phyloP scores from a whole-genome alignment of 78 protist genomes.

The Mantamonas sphyraenae region DNA sequence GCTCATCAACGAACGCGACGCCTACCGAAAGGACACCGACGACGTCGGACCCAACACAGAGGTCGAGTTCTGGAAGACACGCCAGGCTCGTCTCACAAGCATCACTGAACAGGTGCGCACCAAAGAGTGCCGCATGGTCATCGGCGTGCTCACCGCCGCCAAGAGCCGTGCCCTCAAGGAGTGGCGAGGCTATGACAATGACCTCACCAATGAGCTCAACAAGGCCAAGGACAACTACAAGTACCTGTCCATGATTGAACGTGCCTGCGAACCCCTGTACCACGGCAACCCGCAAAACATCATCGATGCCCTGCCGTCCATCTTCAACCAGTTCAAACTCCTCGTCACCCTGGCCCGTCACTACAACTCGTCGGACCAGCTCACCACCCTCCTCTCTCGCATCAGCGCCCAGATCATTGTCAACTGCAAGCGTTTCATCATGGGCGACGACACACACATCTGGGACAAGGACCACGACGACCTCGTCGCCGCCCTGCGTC shows the following conservation, averaged over 20 bases:
- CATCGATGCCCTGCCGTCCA: conserved; percentile 24
- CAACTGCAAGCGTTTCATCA: conserved; percentile 28
- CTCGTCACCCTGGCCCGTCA: conserved; percentile 47
- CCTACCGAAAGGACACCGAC: conserved; percentile 11
- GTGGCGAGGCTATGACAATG: conserved; percentile 28
- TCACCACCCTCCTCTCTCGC: conserved; percentile 49
- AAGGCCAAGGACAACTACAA: conserved; percentile 67
- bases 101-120: conserved; percentile 18
- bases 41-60: conserved; percentile 44
- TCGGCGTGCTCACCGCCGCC: conserved; percentile 28
- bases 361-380: conserved; percentile 50
- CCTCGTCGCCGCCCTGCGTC: not conserved
- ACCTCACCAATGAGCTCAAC: conserved; percentile 29
- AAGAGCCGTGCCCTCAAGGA: not conserved
- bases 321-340: conserved; percentile 39
- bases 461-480: conserved; percentile 13
- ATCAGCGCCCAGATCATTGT: conserved; percentile 59
- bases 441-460: not conserved
- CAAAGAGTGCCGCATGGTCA: not conserved
- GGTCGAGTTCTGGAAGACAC: conserved; percentile 41
- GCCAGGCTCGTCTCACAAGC: conserved; percentile 16
- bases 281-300: conserved; percentile 21
- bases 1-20: conserved; percentile 14
- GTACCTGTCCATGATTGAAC: conserved; percentile 46
- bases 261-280: conserved; percentile 48